Conservation (phyloP, 306 rosid species). For the Potentilla sterilis region DNA sequence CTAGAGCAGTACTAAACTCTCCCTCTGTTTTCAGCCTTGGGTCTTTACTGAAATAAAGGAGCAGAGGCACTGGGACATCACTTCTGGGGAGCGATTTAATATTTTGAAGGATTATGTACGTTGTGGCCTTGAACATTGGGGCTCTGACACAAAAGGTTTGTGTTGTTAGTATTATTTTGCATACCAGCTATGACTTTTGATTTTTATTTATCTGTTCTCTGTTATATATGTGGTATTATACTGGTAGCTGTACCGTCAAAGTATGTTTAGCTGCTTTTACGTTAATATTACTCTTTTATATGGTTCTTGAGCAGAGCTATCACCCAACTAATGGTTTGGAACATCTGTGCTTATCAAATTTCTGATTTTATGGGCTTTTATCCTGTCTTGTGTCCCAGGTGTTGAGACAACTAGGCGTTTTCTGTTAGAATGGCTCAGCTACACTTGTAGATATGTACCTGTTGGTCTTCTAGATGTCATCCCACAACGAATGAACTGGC, state of each 20-base stretch:
- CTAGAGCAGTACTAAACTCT: conserved; percentile 8
- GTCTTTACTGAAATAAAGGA: conserved; percentile 90
- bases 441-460: conserved; percentile 79
- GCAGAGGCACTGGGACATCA: conserved; percentile 94
- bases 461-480: conserved; percentile 82
- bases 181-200: neutral
- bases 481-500: conserved; percentile 85
- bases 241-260: neutral
- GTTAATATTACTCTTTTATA: neutral
- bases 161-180: neutral
- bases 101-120: conserved; percentile 71
- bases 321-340: neutral
- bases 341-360: neutral
- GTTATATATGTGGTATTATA: neutral
- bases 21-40: conserved; percentile 76
- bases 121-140: conserved; percentile 94
- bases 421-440: conserved; percentile 95
- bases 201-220: neutral
- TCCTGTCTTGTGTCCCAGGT: conserved; percentile 37
- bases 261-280: neutral
- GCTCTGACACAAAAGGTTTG: conserved; percentile 90
- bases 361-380: conserved; percentile 1
- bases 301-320: neutral
- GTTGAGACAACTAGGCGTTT: conserved; percentile 92
- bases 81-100: conserved; percentile 79